Base-by-base conservation (phyloP, 257 asterid genomes). In the Striga asiatica region DNA sequence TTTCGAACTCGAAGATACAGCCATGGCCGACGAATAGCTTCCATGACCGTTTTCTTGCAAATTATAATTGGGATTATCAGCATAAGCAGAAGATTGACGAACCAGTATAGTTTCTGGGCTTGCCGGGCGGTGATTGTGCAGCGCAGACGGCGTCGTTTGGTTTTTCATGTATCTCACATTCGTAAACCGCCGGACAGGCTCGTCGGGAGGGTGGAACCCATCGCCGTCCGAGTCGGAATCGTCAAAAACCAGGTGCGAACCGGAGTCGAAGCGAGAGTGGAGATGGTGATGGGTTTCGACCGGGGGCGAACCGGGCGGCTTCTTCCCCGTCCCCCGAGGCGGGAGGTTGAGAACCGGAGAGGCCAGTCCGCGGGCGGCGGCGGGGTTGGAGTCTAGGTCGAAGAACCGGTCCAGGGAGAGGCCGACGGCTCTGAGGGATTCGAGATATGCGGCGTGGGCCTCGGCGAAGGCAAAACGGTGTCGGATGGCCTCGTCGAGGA, bases 91-190 rank as follows among this genome's bases (percentile, higher is more conserved):
- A 41, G 78, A 65, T 69, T 73, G 80, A 56, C 76, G 82, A 75
- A 81, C 55, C 5, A 73, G 74, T 39, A 67, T 71, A 61, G 77
- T 75, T 31, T 75, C 76, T 5, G 76, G 63, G 27, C 66, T 69
- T 68, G 95, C 93, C 61, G 5, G 32, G 5, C 78, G 77, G 58
- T 85, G 89, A 18, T 76, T 72, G 23, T 76, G 69, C 28, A 67
- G 66, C 6, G 81, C 81, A 12, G 95, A 84, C 25, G 81, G 88
- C 54, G 88, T 78, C 55, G 69, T 24, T 37, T 80, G 84, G 6
- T 74, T 84, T 52, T 66, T 78, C 97, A 88, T 84, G 50, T 48
- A 84, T 73, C 69, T 81, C 58, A 69, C 56, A 60, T 71, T 75
- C 83, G 61, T 66, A 67, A 62, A 75, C 4, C 64, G 57, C 1